phyloP scores from a whole-genome alignment of 495 filamentous ascomycete genomes.

The Aspergillus olivimuriae region DNA sequence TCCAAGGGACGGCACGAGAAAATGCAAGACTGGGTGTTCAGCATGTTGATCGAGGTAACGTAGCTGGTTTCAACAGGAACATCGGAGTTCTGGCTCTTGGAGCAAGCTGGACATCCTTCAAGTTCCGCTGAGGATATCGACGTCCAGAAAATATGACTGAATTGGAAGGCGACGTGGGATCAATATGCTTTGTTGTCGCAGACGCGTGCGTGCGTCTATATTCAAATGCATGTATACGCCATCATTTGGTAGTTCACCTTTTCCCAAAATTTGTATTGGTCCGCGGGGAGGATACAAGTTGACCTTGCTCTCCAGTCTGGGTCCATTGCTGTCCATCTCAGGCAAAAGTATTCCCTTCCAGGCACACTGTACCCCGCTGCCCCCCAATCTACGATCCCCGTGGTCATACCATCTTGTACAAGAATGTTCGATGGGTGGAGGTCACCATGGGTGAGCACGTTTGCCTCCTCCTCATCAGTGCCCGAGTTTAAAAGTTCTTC shows the following conservation, averaged over 20 bases:
- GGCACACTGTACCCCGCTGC: conserved; percentile 14
- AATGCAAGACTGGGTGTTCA: conserved; percentile 25
- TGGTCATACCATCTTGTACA: conserved; percentile 3
- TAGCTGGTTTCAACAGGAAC: conserved; percentile 18
- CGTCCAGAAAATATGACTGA: no score
- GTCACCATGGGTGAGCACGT: conserved; percentile 15
- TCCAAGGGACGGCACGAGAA: conserved; percentile 12
- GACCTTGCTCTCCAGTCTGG: conserved; percentile 9
- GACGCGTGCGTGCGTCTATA: not conserved
- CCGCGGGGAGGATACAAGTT: not conserved
- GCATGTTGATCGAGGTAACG: conserved; percentile 18
- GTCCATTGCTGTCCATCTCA: conserved; percentile 10
- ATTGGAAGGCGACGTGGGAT: not conserved
- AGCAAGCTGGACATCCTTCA: conserved; percentile 8
- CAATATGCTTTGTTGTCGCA: no score
- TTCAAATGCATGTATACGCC: conserved; percentile 3
- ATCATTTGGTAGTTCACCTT: conserved; percentile 6
- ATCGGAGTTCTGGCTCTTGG: conserved; percentile 18
- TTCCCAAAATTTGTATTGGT: conserved; percentile 6
- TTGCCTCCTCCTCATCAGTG: conserved; percentile 1
- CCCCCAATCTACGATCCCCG: conserved; percentile 15
- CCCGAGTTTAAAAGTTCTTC: conserved; percentile 12
- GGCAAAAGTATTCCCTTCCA: conserved; percentile 13
- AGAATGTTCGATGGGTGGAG: conserved; percentile 11
- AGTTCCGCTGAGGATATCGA: not conserved